These are phyloP conservation scores for Bipolaris bicolor DNA, from an alignment of 2,329 filamentous ascomycete species.

Conservation along the genomic window DNA sequence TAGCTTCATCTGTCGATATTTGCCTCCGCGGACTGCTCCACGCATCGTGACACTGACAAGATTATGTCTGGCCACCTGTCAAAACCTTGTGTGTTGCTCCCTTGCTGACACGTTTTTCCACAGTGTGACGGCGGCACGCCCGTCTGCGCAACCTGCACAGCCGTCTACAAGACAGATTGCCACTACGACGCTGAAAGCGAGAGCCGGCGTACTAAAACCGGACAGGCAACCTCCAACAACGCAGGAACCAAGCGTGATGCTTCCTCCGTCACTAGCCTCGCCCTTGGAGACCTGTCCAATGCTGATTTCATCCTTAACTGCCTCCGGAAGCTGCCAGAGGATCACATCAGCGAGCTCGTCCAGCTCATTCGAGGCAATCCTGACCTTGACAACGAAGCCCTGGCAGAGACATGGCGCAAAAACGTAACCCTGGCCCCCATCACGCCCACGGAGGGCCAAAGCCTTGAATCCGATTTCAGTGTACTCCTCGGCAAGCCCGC, in stretches of 20 bases:
- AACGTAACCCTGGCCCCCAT: constrained; percentile 45
- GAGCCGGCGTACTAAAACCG: constrained; percentile 51
- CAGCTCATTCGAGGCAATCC: constrained; percentile 52
- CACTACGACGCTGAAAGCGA: constrained; percentile 58
- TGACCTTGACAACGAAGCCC: constrained; percentile 47
- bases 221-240: constrained; percentile 29
- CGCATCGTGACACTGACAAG: background rate
- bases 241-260: constrained; percentile 41
- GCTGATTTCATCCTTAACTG: constrained; percentile 52
- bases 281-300: constrained; percentile 21
- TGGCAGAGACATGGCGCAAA: constrained; percentile 51
- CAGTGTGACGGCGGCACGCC: constrained; percentile 59
- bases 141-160: constrained; percentile 58
- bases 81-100: background rate
- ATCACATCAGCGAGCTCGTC: constrained; percentile 52
- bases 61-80: constrained; percentile 3
- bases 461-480: constrained; percentile 46
- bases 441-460: constrained; percentile 31
- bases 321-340: constrained; percentile 53
- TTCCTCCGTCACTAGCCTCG: constrained; percentile 19
- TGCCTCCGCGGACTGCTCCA: constrained; percentile 30
- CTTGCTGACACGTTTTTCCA: constrained; percentile 21
- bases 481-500: constrained; percentile 47
- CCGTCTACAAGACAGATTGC: constrained; percentile 59
- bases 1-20: constrained; percentile 14